Evolutionary conservation across 2,329 filamentous ascomycete genomes (phyloP).

Genomic region (Fusarium pilosicola): DNA sequence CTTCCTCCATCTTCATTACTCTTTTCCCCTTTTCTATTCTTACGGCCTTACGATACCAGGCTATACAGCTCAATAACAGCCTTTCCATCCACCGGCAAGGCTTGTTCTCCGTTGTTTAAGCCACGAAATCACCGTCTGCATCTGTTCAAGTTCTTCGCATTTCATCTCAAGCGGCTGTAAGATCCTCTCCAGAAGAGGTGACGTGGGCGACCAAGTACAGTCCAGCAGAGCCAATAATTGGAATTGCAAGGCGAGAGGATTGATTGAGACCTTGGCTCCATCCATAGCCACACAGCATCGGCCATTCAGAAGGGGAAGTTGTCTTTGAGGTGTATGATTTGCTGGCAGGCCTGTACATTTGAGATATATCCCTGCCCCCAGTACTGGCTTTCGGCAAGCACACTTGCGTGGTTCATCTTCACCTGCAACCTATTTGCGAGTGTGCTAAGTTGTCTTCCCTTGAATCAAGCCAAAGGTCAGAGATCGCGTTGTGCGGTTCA

Average conservation of each 20-base stretch:
- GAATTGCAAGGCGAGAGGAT: conserved; percentile 35
- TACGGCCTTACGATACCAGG: conserved; percentile 27
- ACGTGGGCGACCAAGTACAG: conserved; percentile 27
- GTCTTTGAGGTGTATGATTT: conserved; percentile 40
- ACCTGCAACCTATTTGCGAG: conserved; percentile 29
- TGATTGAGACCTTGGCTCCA: conserved; percentile 36
- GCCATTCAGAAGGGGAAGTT: conserved; percentile 40
- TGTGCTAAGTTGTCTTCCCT: conserved; percentile 27
- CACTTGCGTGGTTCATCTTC: conserved; percentile 31
- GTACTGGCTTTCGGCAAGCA: conserved; percentile 26
- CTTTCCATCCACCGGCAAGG: conserved; percentile 17
- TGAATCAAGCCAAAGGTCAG: conserved; percentile 9
- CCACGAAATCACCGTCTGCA: conserved; percentile 16
- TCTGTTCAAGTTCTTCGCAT: conserved; percentile 13
- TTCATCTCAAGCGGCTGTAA: conserved; percentile 21
- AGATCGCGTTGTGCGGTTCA: conserved; percentile 25
- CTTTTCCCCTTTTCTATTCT: conserved; percentile 25
- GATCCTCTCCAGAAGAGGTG: conserved; percentile 15
- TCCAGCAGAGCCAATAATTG: conserved; percentile 38
- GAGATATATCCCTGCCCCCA: conserved; percentile 36
- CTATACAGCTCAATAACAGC: conserved; percentile 24
- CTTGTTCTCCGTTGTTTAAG: conserved; percentile 18
- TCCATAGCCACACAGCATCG: conserved; percentile 33
- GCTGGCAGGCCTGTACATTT: conserved; percentile 34
- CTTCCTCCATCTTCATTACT: conserved; percentile 34